Percentiles rank a stretch among this genome's conserved stretches.
Evolutionary conservation across 2,329 filamentous ascomycete genomes (phyloP).

Genomic region (Pyricularia sp.): DNA sequence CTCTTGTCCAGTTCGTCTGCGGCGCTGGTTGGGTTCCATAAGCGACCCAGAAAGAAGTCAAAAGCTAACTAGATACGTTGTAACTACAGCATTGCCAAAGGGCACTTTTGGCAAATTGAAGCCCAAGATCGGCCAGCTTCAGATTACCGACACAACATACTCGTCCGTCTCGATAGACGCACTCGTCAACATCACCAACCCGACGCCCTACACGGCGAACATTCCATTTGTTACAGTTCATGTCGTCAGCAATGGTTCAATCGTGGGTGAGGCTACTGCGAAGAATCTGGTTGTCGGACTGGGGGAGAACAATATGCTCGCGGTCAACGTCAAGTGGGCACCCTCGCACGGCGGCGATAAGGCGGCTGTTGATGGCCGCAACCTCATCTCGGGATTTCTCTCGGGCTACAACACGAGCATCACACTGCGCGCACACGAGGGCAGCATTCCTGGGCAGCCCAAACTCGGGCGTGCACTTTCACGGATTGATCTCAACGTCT

Average conservation of each 20-base stretch:
- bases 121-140: conserved; percentile 62
- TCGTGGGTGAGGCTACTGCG: conserved; percentile 67
- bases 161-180: conserved; percentile 64
- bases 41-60: neutral
- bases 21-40: neutral
- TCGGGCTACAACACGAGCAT: conserved; percentile 82
- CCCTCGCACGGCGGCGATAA: conserved; percentile 56
- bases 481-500: conserved; percentile 59
- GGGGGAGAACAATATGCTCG: conserved; percentile 63
- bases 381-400: conserved; percentile 75
- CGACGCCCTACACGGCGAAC: conserved; percentile 72
- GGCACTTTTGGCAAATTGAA: conserved; percentile 36
- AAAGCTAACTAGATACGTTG: neutral
- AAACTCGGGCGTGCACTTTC: conserved; percentile 64
- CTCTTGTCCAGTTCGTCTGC: neutral
- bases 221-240: conserved; percentile 77
- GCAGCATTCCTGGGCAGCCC: conserved; percentile 66
- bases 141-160: conserved; percentile 62
- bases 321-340: conserved; percentile 65
- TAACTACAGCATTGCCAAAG: conserved; percentile 45
- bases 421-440: conserved; percentile 60
- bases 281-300: conserved; percentile 52
- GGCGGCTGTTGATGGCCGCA: conserved; percentile 53
- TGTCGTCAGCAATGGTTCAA: conserved; percentile 61
- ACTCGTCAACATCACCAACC: conserved; percentile 77